Percentiles rank a stretch among this genome's conserved stretches.
Conservation (phyloP, 108 stramenopile species). For the Fragilaria crotonensis region DNA sequence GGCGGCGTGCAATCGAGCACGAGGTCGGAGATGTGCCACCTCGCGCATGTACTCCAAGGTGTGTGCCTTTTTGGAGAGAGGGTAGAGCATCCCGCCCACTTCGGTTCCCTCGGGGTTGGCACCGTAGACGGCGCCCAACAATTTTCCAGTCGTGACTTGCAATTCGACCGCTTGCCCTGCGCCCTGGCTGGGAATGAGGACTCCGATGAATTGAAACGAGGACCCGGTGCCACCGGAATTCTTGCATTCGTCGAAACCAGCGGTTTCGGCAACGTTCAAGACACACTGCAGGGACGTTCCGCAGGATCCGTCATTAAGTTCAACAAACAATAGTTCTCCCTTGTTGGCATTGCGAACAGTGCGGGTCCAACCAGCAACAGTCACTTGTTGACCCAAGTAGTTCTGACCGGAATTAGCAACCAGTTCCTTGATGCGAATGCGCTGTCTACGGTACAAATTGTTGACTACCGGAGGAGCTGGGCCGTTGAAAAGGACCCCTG, state of each 20-base stretch:
- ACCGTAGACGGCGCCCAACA: conserved; percentile 48
- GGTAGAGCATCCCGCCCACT: conserved; percentile 43
- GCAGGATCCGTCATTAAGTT: conserved; percentile 77
- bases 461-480: conserved; percentile 19
- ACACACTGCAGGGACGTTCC: conserved; percentile 53
- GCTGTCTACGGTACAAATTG: conserved; percentile 32
- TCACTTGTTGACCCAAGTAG: conserved; percentile 43
- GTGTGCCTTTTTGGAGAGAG: conserved; percentile 54
- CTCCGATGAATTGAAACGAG: conserved; percentile 48
- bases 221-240: conserved; percentile 47
- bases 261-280: conserved; percentile 18
- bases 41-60: conserved; percentile 68
- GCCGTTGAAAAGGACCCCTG: conserved; percentile 19
- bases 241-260: conserved; percentile 47
- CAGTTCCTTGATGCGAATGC: conserved; percentile 43
- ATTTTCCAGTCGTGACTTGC: conserved; percentile 36
- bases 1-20: conserved; percentile 47
- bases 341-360: conserved; percentile 54
- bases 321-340: conserved; percentile 63
- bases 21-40: conserved; percentile 69
- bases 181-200: conserved; percentile 39
- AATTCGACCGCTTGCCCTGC: conserved; percentile 66
- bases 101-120: conserved; percentile 41
- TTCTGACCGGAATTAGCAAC: not conserved
- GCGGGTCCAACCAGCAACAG: conserved; percentile 77